Percentiles rank a stretch among this genome's conserved stretches.
Conservation (phyloP, 1,139 yeast species). For the Diutina catenulata region DNA sequence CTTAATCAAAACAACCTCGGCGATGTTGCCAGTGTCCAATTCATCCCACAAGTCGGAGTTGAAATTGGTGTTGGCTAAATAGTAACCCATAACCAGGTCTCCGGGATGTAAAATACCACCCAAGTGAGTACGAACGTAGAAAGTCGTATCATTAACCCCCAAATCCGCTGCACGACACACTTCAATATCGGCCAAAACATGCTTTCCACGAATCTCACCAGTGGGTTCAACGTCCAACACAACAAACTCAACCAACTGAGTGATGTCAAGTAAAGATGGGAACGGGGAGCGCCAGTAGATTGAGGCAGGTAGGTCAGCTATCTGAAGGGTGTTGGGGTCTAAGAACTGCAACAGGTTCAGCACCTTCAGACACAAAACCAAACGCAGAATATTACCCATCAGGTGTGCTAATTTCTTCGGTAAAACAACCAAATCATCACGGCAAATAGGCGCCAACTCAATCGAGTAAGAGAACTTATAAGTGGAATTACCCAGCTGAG, state of each 20-base stretch:
- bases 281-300: constrained; percentile 87
- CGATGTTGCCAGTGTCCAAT: constrained; percentile 47
- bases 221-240: constrained; percentile 92
- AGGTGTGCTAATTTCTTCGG: constrained; percentile 79
- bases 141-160: constrained; percentile 74
- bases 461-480: constrained; percentile 89
- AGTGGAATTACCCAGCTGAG: constrained; percentile 78
- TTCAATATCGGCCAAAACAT: constrained; percentile 80
- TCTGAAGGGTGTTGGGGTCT: constrained; percentile 74
- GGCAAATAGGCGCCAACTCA: constrained; percentile 94
- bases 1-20: constrained; percentile 92
- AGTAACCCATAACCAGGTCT: constrained; percentile 89
- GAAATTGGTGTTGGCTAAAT: constrained; percentile 69
- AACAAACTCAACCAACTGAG: constrained; percentile 76
- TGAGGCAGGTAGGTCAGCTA: constrained; percentile 65
- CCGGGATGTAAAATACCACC: constrained; percentile 96
- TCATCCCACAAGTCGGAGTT: constrained; percentile 79
- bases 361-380: constrained; percentile 77
- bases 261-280: constrained; percentile 61
- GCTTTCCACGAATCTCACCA: constrained; percentile 70
- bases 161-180: constrained; percentile 80
- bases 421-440: constrained; percentile 86
- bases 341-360: constrained; percentile 75
- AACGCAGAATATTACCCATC: constrained; percentile 71
- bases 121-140: constrained; percentile 74